Evolutionary conservation across 2,329 filamentous ascomycete genomes (phyloP).

Genomic region (Cladosporium sp.): DNA sequence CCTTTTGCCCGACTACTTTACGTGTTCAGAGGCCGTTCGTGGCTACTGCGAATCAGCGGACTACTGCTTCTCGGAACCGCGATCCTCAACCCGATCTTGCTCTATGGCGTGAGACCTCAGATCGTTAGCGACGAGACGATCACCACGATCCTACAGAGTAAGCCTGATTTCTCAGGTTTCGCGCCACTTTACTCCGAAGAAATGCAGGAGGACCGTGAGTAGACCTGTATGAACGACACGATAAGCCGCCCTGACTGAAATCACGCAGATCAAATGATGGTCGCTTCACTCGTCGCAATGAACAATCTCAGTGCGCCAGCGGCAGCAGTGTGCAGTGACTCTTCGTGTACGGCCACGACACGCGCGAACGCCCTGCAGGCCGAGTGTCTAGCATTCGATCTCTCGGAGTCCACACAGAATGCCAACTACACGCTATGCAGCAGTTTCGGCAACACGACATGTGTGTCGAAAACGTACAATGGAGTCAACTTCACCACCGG

Average conservation of each 20-base stretch:
- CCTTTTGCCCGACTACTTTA: not conserved
- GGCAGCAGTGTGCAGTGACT: not conserved
- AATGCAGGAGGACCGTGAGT: not conserved
- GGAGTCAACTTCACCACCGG: not conserved
- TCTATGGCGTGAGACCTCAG: not conserved
- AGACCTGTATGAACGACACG: not conserved
- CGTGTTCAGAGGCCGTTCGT: not conserved
- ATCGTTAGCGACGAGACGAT: not conserved
- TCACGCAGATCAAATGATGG: not conserved
- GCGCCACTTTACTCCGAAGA: not conserved
- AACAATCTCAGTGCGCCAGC: not conserved
- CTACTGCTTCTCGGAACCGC: not conserved
- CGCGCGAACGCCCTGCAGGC: not conserved
- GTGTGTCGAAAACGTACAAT: too few relatives aligned
- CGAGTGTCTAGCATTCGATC: not conserved
- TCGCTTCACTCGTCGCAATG: not conserved
- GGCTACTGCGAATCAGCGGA: not conserved
- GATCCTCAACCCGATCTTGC: not conserved
- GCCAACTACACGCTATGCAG: not conserved
- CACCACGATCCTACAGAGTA: not conserved
- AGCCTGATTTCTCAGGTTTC: not conserved
- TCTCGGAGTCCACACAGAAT: not conserved
- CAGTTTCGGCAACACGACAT: not conserved
- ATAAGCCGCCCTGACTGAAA: not conserved
- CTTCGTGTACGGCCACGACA: not conserved